Base-by-base conservation (phyloP, 345 rosid species). In the Fremontodendron californicum region DNA sequence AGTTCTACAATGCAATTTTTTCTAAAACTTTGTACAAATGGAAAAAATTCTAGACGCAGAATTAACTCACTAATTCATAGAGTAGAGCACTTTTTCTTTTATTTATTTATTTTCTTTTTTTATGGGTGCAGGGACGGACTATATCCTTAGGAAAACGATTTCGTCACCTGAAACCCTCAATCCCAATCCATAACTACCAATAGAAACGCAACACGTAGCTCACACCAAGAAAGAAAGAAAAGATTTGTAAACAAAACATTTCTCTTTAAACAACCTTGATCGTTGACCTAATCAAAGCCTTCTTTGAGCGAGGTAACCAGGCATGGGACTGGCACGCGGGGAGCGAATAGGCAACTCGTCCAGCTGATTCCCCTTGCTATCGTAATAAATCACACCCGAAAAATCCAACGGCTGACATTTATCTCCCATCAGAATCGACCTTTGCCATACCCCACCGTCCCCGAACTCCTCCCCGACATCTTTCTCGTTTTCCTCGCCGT, bases 351-450 rank as follows among this genome's bases (percentile, higher is more conserved):
- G 98, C 72, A 87, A 51, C 81, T 93, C 87, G 40, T 85, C 60
- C 7, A 92, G 81, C 72, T 81, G 89, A 62, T 83, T 89, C 68
- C 99, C 98, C 19, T 62, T 39, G 77, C 85, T 81, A 65, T 96
- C 98, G 37, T 96, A 96, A 73, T 91, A 92, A 29, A 96, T 93
- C 40, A 83, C 97, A n/a, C 98, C 99, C 1, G 99, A 88, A 78
- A 91, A 84, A 83, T 90, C 86, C 86, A 93, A 83, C 82, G 98
- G 99, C 84, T 93, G 91, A 81, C 99, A 96, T 67, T 91, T 91
- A 39, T 88, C 97, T 37, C 99, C 99, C 99, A 96, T 93, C 81
- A 96, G 80, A 76, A 96, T 93, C 75, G 90, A 51, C 86, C 86
- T 86, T 73, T 87, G 98, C 99, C 99, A 96, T 66, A 96, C 88